Conservation (phyloP, 73 alveolate species). For the Tetrahymena malaccensis region DNA sequence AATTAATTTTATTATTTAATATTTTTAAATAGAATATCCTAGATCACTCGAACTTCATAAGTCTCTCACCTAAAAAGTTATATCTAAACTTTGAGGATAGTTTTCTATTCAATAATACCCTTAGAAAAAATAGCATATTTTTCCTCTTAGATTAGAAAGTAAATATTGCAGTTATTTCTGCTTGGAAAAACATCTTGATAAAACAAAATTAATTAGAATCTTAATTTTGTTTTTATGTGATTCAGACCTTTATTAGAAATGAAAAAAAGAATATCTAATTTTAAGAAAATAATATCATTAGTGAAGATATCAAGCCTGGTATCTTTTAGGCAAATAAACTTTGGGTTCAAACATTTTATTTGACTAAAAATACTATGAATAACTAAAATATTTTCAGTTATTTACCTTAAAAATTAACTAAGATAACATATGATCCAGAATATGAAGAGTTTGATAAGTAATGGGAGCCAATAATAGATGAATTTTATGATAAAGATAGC, state of each 20-base stretch:
- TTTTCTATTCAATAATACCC: neutral
- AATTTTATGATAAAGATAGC: neutral
- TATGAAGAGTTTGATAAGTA: neutral
- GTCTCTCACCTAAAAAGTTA: neutral
- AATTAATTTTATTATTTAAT: neutral
- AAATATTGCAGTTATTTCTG: neutral
- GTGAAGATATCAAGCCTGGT: neutral
- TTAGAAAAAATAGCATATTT: neutral
- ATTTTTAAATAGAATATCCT: neutral
- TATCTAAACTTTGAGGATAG: neutral
- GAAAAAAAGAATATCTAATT: neutral
- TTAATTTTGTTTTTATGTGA: neutral
- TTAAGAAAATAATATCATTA: neutral
- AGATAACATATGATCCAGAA: neutral
- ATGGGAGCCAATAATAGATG: neutral
- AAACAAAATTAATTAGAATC: neutral
- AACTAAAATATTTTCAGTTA: neutral
- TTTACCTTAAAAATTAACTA: neutral
- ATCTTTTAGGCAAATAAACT: neutral
- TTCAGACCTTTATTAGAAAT: neutral
- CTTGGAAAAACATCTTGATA: neutral
- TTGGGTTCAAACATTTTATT: neutral
- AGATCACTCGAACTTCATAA: neutral
- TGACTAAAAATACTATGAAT: neutral
- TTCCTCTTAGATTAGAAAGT: neutral